Percentiles rank a stretch among this genome's conserved stretches.
Conservation (phyloP, 2,329 filamentous ascomycete species). For the Magnaporthiopsis incrustans region DNA sequence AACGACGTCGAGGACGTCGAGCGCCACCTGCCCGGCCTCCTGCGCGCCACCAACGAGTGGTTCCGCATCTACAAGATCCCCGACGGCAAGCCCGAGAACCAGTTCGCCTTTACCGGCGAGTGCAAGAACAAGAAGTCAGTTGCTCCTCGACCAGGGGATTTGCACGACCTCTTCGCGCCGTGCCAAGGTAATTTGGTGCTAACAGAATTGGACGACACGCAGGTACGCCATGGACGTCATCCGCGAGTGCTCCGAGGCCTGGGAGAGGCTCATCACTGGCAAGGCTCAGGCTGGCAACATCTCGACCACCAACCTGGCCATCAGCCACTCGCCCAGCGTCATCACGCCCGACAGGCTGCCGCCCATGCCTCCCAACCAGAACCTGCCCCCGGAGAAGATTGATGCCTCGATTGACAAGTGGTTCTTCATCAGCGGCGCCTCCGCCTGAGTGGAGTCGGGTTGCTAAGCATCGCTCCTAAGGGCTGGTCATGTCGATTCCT, state of each 20-base stretch:
- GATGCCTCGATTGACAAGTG: conserved; percentile 98
- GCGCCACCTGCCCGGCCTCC: conserved; percentile 90
- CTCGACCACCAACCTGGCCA: conserved; percentile 72
- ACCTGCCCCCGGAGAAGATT: conserved; percentile 77
- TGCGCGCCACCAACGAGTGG: conserved; percentile 99
- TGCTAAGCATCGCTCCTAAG: not conserved
- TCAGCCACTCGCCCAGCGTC: conserved; percentile 65
- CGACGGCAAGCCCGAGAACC: conserved; percentile 99
- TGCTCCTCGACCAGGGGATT: not conserved
- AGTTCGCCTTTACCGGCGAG: conserved; percentile 99
- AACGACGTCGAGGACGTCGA: conserved; percentile 99
- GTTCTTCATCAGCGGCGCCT: conserved; percentile 99
- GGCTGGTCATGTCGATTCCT: not conserved
- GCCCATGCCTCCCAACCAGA: conserved; percentile 71
- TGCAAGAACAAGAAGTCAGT: conserved; percentile 98
- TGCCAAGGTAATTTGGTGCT: conserved; percentile 12
- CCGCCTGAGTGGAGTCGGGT: conserved; percentile 47
- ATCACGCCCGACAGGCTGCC: conserved; percentile 62
- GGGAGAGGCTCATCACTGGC: conserved; percentile 92
- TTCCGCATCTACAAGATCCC: conserved; percentile 99
- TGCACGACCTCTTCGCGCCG: conserved; percentile 7
- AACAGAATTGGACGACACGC: conserved; percentile 12
- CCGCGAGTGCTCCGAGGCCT: conserved; percentile 91
- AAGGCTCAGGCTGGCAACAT: conserved; percentile 73
- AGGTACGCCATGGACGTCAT: conserved; percentile 93